Conservation (phyloP, 306 rosid species). For the Cicer judaicum region DNA sequence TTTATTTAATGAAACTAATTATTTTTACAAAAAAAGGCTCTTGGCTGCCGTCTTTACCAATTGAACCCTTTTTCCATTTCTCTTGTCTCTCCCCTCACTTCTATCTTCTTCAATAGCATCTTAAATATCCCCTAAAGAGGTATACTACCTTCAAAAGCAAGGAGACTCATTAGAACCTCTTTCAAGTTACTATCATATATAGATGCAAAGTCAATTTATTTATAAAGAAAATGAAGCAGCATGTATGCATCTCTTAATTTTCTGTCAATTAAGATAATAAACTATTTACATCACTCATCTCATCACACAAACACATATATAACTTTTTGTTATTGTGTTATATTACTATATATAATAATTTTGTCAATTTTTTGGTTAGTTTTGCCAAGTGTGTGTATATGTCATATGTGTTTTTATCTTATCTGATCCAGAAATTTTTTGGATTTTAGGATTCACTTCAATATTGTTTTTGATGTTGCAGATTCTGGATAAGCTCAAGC, state of each 20-base stretch:
- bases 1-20: constrained; percentile 48
- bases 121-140: constrained; percentile 29
- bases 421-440: not conserved
- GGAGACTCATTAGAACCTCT: constrained; percentile 25
- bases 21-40: constrained; percentile 34
- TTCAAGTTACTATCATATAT: not conserved
- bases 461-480: constrained; percentile 34
- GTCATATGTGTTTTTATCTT: too few species aligned
- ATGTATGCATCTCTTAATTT: constrained; percentile 26
- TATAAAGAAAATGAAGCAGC: not conserved
- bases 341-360: too few species aligned
- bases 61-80: constrained; percentile 41
- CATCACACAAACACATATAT: not conserved
- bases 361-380: too few species aligned
- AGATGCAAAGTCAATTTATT: constrained; percentile 1
- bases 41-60: constrained; percentile 60
- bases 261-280: not conserved
- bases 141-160: constrained; percentile 11
- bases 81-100: constrained; percentile 48
- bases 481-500: constrained; percentile 19
- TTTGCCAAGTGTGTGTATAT: too few species aligned
- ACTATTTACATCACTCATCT: not conserved
- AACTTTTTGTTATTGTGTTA: too few species aligned
- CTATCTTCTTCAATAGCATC: constrained; percentile 30
- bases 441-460: not conserved